These are phyloP conservation scores for Dioscorea alata DNA, from an alignment of 106 monocot genomes.

Conservation along the genomic window DNA sequence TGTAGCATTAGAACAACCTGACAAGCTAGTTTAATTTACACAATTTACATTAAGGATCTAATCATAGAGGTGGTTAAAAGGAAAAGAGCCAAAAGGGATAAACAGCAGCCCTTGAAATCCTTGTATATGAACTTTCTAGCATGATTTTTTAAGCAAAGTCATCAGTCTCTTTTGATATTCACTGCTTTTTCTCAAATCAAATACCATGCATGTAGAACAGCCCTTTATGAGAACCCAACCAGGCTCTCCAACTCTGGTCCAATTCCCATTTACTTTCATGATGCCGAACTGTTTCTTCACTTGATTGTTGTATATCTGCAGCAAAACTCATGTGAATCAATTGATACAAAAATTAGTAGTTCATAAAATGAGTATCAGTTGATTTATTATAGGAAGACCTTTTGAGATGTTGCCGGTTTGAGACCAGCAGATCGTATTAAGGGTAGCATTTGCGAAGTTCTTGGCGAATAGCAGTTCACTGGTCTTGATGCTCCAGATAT, in stretches of 20 bases:
- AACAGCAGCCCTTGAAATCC: too few species aligned
- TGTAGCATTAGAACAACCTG: too few species aligned
- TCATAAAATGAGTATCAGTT: not conserved
- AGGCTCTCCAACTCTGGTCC: conserved; percentile 41
- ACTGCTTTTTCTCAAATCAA: conserved; percentile 4
- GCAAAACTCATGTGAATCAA: not conserved
- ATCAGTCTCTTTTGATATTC: too few species aligned
- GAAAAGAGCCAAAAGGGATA: too few species aligned
- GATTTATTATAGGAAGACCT: not conserved
- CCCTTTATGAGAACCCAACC: conserved; percentile 62
- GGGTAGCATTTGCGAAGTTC: conserved; percentile 33
- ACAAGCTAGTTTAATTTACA: too few species aligned
- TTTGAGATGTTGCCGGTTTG: conserved; percentile 14
- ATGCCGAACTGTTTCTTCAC: not conserved
- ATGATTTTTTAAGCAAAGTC: too few species aligned
- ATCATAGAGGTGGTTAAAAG: too few species aligned
- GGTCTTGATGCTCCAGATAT: conserved; percentile 85
- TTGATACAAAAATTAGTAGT: not conserved
- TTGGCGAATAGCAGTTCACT: conserved; percentile 59
- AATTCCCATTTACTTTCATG: conserved; percentile 3
- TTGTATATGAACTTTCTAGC: too few species aligned
- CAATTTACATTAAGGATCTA: too few species aligned
- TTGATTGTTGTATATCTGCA: conserved; percentile 18
- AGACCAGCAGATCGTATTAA: conserved; percentile 52
- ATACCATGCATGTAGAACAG: conserved; percentile 44